Evolutionary conservation across 345 rosid species (phyloP), one percentile per base, ranked within the genome.

Genomic region (Aquilaria yunnanensis): DNA sequence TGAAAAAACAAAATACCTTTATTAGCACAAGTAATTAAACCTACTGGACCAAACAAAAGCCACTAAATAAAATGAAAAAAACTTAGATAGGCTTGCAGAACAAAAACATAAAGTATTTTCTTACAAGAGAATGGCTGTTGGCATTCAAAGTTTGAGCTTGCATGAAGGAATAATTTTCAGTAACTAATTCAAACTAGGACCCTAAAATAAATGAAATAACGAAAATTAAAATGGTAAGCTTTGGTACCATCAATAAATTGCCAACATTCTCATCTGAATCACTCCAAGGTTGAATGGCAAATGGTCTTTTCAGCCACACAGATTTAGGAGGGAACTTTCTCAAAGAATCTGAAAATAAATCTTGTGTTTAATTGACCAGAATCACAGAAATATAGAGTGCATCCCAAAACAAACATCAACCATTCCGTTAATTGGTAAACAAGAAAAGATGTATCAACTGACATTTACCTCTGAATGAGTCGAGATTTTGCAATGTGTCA

Each of bases 241-340:
- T 34, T 60, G 79, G 69, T 86, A 94, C 99, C 99, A 95, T 95
- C 68, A 95, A 76, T 77, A 95, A 92, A 70, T 91, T 87, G 71
- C 99, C 99, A 54, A 87, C 75, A 75, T 78, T 89, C 65, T 85
- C 86, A 57, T 89, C 94, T 5, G 94, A 89, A 74, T 83, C 76
- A 66, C 66, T 68, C 99, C 99, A 95, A 1, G 99, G 99, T 72
- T 85, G 87, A 78, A 87, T 61, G 8, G 82, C 69, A 81, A 95
- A 85, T 41, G 98, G 92, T 56, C 76, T 75, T 76, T 84, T 95
- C 43, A 95, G 72, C 76, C 68, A 83, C 70, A 95, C 75, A 3
- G 81, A 70, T 71, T 75, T 73, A 12, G 90, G 92, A 12, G 98
- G 99, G 73, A 89, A 95, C 50, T 31, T 55, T 59, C 87, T 77